Conservation (phyloP, 495 filamentous ascomycete genomes). For the Aspergillus bertholletiae region DNA sequence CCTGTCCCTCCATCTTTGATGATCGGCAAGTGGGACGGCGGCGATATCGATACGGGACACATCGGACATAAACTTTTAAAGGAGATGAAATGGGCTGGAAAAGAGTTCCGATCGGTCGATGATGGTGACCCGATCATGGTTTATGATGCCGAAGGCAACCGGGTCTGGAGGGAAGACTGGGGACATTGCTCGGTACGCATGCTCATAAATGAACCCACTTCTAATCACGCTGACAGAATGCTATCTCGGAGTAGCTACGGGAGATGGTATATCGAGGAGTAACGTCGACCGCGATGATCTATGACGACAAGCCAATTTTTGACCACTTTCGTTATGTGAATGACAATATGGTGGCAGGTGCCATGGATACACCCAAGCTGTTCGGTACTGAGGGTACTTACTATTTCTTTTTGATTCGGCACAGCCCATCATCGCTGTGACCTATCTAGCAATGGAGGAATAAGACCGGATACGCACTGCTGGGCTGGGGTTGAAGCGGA, state of each 20-base stretch:
- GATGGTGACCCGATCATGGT: conserved; percentile 28
- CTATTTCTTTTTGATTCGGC: no score
- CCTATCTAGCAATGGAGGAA: no score
- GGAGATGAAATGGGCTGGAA: conserved; percentile 23
- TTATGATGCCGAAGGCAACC: conserved; percentile 16
- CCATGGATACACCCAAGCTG: conserved; percentile 25
- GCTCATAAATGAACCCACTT: no score
- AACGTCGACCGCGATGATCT: conserved; percentile 25
- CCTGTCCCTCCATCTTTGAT: conserved; percentile 12
- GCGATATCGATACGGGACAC: conserved; percentile 22
- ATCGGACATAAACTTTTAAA: conserved; percentile 15
- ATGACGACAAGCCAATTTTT: conserved; percentile 26
- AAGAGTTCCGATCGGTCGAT: conserved; percentile 21
- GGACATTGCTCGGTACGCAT: no score
- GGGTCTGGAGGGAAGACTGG: conserved; percentile 7
- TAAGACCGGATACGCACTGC: no score
- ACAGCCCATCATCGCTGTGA: no score
- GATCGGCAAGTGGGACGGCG: conserved; percentile 22
- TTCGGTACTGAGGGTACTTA: conserved; percentile 11
- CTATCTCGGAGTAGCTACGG: conserved; percentile 22
- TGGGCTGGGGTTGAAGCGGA: no score
- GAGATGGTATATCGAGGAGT: conserved; percentile 22
- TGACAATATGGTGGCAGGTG: conserved; percentile 21
- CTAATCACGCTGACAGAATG: no score
- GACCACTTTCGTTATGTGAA: conserved; percentile 28